Base-by-base conservation (phyloP, 345 rosid species). In the Fremontodendron californicum region DNA sequence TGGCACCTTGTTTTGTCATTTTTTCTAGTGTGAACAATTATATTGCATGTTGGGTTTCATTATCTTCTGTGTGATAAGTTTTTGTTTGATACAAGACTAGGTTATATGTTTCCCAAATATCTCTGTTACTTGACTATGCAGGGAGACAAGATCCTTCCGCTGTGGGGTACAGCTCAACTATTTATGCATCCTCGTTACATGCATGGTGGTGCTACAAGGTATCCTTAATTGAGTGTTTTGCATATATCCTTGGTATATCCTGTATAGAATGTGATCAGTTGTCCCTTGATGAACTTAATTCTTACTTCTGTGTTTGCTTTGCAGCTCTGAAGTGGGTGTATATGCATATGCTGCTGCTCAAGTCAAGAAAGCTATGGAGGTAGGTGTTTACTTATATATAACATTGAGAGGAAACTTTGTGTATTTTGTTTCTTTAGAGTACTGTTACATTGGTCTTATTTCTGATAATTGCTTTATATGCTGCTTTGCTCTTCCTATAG, bases 121-220 rank as follows among this genome's bases (percentile, higher is more conserved):
- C 9, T 61, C n/a, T 29, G 18, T 29, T 61, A 61, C 39, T 61
- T 15, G 19, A 29, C 39, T 29, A 61, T 78, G 70, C 88, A 94
- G 98, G 98, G 90, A 80, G 86, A 83, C 74, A 88, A 89, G 63
- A 91, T 91, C 43, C 81, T 69, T 39, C 98, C n/a, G n/a, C n/a
- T n/a, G n/a, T n/a, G n/a, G n/a, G n/a, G n/a, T n/a, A n/a, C n/a
- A n/a, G n/a, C n/a, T n/a, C n/a, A n/a, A n/a, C n/a, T n/a, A n/a
- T n/a, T n/a, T n/a, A n/a, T n/a, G n/a, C n/a, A n/a, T n/a, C n/a
- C n/a, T n/a, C n/a, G n/a, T n/a, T n/a, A n/a, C n/a, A n/a, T n/a
- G n/a, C n/a, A n/a, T n/a, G n/a, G 98, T 78, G 98, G 76, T 84
- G 98, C 98, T 48, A 94, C 98, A 0, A 94, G 96, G 96, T 91